Conservation (phyloP, 208 protist genomes). For the Porcisia deanei region DNA sequence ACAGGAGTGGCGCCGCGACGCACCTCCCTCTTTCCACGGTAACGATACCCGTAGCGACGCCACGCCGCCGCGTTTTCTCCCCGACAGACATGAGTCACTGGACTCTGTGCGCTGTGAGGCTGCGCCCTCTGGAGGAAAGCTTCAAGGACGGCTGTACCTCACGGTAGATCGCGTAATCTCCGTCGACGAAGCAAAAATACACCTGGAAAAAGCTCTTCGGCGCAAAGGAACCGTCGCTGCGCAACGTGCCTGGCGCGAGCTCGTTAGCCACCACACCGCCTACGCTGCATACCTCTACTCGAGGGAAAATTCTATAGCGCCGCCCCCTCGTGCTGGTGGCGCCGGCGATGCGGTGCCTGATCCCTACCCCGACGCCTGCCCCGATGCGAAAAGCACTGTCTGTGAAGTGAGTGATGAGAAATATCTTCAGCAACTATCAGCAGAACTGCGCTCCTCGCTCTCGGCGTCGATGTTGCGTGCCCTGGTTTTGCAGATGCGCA, state of each 20-base stretch:
- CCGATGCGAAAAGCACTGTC: not conserved
- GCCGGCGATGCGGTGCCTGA: not conserved
- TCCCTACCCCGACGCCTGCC: not conserved
- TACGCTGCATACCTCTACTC: conserved; percentile 31
- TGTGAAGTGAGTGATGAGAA: conserved; percentile 19
- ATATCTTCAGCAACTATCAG: conserved; percentile 54
- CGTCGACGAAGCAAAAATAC: conserved; percentile 30
- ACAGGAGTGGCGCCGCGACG: not conserved
- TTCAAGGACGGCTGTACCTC: conserved; percentile 40
- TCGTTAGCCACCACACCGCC: conserved; percentile 40
- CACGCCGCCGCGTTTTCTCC: not conserved
- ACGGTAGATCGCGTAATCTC: conserved; percentile 31
- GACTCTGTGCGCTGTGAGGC: not conserved
- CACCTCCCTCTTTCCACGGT: not conserved
- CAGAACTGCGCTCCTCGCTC: conserved; percentile 62
- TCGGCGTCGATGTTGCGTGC: conserved; percentile 51
- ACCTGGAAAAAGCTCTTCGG: conserved; percentile 22
- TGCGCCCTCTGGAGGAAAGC: not conserved
- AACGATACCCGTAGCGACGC: no score
- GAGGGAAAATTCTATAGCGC: not conserved
- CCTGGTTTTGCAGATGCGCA: conserved; percentile 69
- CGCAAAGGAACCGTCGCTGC: conserved; percentile 15
- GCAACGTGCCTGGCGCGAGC: conserved; percentile 31
- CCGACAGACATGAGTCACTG: not conserved
- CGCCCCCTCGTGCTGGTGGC: not conserved